Percentiles rank a stretch among this genome's conserved stretches.
Conservation (phyloP, 2,329 filamentous ascomycete genomes). For the Paradendryphiella salina region DNA sequence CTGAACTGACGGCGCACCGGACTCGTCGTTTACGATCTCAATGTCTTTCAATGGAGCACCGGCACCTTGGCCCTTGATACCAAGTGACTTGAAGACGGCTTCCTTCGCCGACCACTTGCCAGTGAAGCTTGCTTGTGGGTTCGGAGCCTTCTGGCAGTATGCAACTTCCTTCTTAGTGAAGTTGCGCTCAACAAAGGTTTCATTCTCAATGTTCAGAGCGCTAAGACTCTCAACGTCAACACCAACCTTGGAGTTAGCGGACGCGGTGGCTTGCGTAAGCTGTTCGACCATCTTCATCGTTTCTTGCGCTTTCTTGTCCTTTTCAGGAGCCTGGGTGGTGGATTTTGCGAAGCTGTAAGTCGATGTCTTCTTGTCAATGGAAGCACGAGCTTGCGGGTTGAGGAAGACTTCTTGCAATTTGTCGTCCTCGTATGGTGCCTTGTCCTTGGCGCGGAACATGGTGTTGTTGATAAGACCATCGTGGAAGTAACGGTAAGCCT, state of each 20-base stretch:
- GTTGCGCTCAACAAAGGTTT: conserved; percentile 92
- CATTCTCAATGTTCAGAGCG: conserved; percentile 88
- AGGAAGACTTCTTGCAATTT: conserved; percentile 87
- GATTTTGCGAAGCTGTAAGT: conserved; percentile 69
- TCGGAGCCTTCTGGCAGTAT: conserved; percentile 81
- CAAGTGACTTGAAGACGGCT: conserved; percentile 96
- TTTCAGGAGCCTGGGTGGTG: conserved; percentile 62
- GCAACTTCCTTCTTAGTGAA: conserved; percentile 82
- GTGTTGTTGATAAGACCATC: conserved; percentile 98
- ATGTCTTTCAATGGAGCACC: conserved; percentile 92
- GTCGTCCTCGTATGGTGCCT: conserved; percentile 85
- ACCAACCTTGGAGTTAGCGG: conserved; percentile 73
- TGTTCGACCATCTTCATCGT: conserved; percentile 77
- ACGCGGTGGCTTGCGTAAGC: conserved; percentile 67
- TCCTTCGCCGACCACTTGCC: conserved; percentile 98
- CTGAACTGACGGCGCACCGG: conserved; percentile 79
- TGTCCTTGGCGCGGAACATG: conserved; percentile 92
- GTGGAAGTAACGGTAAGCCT: conserved; percentile 98
- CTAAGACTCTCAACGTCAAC: conserved; percentile 91
- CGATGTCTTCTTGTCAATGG: conserved; percentile 81
- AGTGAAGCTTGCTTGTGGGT: conserved; percentile 86
- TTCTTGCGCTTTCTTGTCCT: conserved; percentile 59
- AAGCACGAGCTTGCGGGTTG: conserved; percentile 88
- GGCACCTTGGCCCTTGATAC: conserved; percentile 81
- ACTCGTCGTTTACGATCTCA: conserved; percentile 81